Evolutionary conservation across 2,329 filamentous ascomycete genomes (phyloP).

Genomic region (Nemania diffusa): DNA sequence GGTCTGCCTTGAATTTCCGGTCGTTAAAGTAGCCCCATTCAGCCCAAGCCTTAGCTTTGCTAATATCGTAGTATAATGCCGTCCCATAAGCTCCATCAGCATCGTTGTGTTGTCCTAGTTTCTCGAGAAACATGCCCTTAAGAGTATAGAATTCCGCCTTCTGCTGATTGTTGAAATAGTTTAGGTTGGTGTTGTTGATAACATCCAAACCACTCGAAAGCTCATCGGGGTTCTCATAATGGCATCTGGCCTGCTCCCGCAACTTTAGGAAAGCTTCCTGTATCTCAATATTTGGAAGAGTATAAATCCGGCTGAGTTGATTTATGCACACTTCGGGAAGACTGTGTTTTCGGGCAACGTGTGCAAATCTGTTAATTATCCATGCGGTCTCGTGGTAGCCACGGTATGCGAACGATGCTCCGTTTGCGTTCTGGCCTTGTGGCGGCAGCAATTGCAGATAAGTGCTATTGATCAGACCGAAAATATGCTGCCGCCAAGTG

Average conservation of each 20-base stretch:
- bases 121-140: conserved; percentile 99
- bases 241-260: conserved; percentile 97
- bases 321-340: conserved; percentile 97
- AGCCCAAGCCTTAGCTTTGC: conserved; percentile 96
- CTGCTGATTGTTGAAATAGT: conserved; percentile 95
- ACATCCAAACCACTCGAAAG: conserved; percentile 94
- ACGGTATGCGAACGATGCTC: conserved; percentile 94
- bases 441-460: conserved; percentile 87
- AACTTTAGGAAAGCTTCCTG: conserved; percentile 98
- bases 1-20: conserved; percentile 92
- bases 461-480: conserved; percentile 93
- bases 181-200: conserved; percentile 99
- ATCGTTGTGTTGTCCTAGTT: conserved; percentile 88
- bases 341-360: conserved; percentile 96
- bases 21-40: conserved; percentile 99
- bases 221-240: conserved; percentile 95
- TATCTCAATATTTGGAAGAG: conserved; percentile 98
- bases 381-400: conserved; percentile 99
- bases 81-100: conserved; percentile 95
- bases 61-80: conserved; percentile 94
- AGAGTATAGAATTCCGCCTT: conserved; percentile 99
- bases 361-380: conserved; percentile 99
- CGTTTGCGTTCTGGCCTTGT: conserved; percentile 82
- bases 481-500: conserved; percentile 99
- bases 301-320: conserved; percentile 97